Base-by-base conservation (phyloP, 257 asterid species). In the Cinchona pubescens region DNA sequence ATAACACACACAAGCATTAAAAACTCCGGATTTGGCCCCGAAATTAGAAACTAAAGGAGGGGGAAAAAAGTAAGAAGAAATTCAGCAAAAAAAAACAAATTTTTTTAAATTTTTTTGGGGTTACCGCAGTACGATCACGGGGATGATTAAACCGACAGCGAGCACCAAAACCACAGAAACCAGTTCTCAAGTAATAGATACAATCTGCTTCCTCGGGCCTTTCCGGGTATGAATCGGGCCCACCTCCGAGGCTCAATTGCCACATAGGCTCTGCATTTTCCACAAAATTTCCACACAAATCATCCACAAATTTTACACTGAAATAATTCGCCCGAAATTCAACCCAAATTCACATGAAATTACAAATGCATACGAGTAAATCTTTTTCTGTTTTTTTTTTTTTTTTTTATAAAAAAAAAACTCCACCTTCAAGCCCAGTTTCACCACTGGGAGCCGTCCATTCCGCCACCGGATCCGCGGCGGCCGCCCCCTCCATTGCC, bases 101-200 rank as follows among this genome's bases (percentile, higher is more conserved):
- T 9, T 59, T 27, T 71, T n/a, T n/a, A n/a, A n/a, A n/a, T n/a
- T n/a, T n/a, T n/a, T n/a, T n/a, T n/a, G n/a, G n/a, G n/a, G n/a
- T n/a, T 83, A 91, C 97, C 89, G 79, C 69, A 75, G 78, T 71
- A 67, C 94, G 90, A 78, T 91, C 96, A 75, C 87, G 90, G 19
- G 99, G 98, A 74, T 95, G 99, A 86, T 95, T 95, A 85, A 90
- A 95, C 84, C 99, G 92, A 85, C 99, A 95, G 71, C 98, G 85
- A 69, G 88, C 78, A 79, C 97, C 97, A 71, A 85, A 93, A 13
- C 97, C 98, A 81, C 98, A 95, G 76, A 85, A 91, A 4, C 98
- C 98, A 49, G 98, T 95, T 90, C 90, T 88, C 84, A 92, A 71
- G 83, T 88, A 95, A 87, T 95, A 87, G 69, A 87, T 90, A 84